These are phyloP conservation scores for Corylus americana DNA, from an alignment of 306 rosid genomes.

Conservation along the genomic window DNA sequence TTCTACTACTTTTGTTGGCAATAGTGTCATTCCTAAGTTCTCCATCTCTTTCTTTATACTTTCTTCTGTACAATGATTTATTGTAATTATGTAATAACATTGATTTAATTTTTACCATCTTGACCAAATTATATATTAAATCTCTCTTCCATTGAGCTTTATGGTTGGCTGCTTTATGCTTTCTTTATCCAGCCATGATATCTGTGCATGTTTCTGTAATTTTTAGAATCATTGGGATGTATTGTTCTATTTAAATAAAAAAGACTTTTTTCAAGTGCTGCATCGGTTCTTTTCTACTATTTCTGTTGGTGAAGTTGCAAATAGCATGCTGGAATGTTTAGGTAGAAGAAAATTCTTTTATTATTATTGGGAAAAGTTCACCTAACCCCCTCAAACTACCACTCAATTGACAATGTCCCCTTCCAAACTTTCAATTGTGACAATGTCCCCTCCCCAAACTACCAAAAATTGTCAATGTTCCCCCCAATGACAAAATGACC, in stretches of 20 bases:
- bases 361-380: neutral
- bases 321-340: conserved; percentile 5
- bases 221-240: neutral
- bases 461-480: no score
- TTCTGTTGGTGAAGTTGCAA: neutral
- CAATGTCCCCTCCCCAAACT: no score
- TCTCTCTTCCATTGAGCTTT: neutral
- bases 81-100: neutral
- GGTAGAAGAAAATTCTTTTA: neutral
- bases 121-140: neutral
- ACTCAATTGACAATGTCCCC: no score
- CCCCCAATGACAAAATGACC: no score
- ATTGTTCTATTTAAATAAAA: neutral
- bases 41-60: neutral
- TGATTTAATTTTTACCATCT: neutral
- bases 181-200: neutral
- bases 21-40: neutral
- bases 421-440: no score
- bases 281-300: neutral
- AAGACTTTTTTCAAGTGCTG: neutral
- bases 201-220: neutral
- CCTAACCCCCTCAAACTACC: no score
- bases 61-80: neutral
- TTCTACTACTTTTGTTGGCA: neutral
- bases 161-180: neutral